Percentiles rank a stretch among this genome's conserved stretches.
Evolutionary conservation across 306 rosid genomes (phyloP).

Genomic region (Pterocarpus macrocarpus): DNA sequence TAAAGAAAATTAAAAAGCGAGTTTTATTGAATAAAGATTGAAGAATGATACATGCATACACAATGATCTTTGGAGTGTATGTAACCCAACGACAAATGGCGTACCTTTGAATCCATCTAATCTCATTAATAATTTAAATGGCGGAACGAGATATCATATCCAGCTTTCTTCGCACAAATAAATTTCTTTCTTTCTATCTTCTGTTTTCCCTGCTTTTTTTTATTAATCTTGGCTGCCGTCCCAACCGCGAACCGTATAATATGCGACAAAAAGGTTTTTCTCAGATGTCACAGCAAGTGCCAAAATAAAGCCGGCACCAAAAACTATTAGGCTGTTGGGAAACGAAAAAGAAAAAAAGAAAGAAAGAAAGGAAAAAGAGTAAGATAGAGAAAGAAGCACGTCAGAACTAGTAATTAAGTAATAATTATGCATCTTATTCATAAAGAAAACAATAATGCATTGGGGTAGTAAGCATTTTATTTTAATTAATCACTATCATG

Average conservation of each 20-base stretch:
- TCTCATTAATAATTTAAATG: slow-evolving; percentile 5
- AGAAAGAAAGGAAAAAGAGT: too few relatives aligned
- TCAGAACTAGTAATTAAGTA: neutral
- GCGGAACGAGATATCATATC: slow-evolving; percentile 11
- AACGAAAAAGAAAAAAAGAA: neutral
- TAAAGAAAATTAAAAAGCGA: too few relatives aligned
- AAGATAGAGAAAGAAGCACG: neutral
- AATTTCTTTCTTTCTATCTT: neutral
- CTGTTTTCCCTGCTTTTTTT: neutral
- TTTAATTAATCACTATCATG: slow-evolving; percentile 35
- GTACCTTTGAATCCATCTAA: neutral
- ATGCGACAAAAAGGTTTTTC: slow-evolving; percentile 21
- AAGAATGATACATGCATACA: too few relatives aligned
- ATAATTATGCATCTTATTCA: neutral
- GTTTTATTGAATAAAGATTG: too few relatives aligned
- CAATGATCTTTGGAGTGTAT: too few relatives aligned
- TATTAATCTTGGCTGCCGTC: slow-evolving; percentile 16
- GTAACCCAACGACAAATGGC: neutral
- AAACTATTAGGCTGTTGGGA: slow-evolving; percentile 29
- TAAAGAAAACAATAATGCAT: slow-evolving; percentile 1
- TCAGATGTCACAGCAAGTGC: slow-evolving; percentile 14
- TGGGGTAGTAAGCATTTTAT: slow-evolving; percentile 17
- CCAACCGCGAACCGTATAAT: slow-evolving; percentile 1
- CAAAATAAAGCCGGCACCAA: slow-evolving; percentile 36
- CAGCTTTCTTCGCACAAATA: neutral